Evolutionary conservation across 2,329 filamentous ascomycete species (phyloP).

Genomic region (Penicillium sp.): DNA sequence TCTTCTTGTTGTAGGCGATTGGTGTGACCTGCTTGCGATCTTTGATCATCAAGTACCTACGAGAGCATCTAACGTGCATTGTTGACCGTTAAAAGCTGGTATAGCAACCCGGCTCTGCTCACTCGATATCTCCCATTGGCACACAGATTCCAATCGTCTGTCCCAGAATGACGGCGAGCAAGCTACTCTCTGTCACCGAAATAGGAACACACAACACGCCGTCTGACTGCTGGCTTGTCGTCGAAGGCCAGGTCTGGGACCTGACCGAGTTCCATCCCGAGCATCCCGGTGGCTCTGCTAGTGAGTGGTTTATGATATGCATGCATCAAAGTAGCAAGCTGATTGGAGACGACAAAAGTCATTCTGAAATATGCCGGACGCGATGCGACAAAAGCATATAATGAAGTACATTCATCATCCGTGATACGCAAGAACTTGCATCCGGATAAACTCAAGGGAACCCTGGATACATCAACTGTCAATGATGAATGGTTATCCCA

Average conservation of each 20-base stretch:
- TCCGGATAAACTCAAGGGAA: conserved; percentile 46
- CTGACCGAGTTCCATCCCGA: conserved; percentile 62
- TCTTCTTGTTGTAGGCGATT: neutral
- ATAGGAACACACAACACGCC: conserved; percentile 48
- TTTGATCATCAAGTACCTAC: neutral
- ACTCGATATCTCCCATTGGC: neutral
- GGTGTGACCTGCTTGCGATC: neutral
- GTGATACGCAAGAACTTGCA: conserved; percentile 44
- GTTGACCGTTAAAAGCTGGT: too few species aligned
- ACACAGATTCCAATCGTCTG: neutral
- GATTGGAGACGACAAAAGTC: conserved; percentile 23
- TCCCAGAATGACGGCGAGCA: conserved; percentile 26
- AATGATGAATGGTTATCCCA: conserved; percentile 44
- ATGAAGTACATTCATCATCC: conserved; percentile 44
- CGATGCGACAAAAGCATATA: conserved; percentile 45
- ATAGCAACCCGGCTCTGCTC: neutral
- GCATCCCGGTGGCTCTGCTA: conserved; percentile 58
- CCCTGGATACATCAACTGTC: conserved; percentile 47
- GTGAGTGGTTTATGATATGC: conserved; percentile 30
- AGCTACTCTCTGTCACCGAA: conserved; percentile 39
- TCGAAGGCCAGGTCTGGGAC: conserved; percentile 65
- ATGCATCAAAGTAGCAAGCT: neutral
- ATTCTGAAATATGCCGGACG: conserved; percentile 45
- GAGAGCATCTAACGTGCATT: neutral
- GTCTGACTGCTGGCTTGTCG: conserved; percentile 62